These are phyloP conservation scores for Oryza longistaminata DNA, from an alignment of 176 grass and related monocot species.

Conservation along the genomic window DNA sequence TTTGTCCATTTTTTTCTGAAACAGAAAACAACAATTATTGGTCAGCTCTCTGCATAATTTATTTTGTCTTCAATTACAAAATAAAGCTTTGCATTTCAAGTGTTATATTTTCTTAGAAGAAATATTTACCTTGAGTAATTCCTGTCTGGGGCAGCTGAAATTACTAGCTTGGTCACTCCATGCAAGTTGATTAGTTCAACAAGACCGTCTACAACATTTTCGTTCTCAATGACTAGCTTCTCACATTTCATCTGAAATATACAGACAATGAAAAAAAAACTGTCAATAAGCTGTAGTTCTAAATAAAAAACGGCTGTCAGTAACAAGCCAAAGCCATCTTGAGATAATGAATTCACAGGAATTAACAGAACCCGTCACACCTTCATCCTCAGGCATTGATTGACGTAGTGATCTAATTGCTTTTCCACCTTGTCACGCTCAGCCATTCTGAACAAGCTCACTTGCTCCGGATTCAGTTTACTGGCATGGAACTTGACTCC, in stretches of 20 bases:
- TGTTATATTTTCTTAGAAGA: background rate
- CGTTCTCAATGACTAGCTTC: conserved; percentile 61
- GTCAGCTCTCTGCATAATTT: background rate
- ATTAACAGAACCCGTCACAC: conserved; percentile 3
- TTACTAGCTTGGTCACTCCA: conserved; percentile 51
- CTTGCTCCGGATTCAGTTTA: conserved; percentile 40
- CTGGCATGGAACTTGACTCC: conserved; percentile 55
- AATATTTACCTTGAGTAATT: conserved; percentile 57
- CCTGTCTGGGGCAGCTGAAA: conserved; percentile 58
- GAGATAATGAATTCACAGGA: background rate
- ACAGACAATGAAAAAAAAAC: too few relatives aligned
- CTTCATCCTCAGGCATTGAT: conserved; percentile 50
- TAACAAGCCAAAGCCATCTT: background rate
- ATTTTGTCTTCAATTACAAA: background rate
- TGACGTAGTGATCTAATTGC: conserved; percentile 47
- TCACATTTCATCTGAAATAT: conserved; percentile 54
- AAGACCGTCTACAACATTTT: conserved; percentile 49
- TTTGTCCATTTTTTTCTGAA: conserved; percentile 57
- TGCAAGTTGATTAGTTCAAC: conserved; percentile 45
- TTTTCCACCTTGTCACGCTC: conserved; percentile 55
- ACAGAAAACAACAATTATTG: background rate
- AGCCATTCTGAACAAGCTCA: conserved; percentile 51
- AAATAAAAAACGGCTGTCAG: background rate
- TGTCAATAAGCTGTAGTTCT: background rate
- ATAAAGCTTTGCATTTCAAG: background rate